phyloP scores from a whole-genome alignment of 2,329 filamentous ascomycete species.

The Trichoderma sp. region DNA sequence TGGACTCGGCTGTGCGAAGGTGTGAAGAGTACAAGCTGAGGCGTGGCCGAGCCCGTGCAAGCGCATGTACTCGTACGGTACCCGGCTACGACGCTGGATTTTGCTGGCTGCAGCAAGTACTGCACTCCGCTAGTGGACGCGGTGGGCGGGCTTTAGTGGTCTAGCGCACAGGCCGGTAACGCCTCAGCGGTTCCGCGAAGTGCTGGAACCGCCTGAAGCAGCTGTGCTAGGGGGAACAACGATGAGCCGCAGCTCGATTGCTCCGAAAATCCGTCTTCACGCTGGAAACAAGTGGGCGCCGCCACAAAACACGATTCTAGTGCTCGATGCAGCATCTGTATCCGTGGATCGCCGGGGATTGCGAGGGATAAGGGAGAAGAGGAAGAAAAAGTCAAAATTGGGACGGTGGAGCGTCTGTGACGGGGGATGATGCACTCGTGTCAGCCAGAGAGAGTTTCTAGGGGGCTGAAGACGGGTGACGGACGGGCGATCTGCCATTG shows the following conservation, averaged over 20 bases:
- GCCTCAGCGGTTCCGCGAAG: conserved; percentile 13
- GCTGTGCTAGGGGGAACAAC: not conserved
- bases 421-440: conserved; percentile 6
- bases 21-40: not conserved
- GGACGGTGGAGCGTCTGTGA: not conserved
- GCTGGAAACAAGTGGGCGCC: not conserved
- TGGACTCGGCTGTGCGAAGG: not conserved
- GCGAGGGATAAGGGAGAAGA: not conserved
- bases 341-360: conserved; percentile 9
- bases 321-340: not conserved
- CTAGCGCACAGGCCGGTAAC: conserved; percentile 6
- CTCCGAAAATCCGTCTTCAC: not conserved
- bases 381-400: not conserved
- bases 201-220: not conserved
- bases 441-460: not conserved
- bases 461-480: not conserved
- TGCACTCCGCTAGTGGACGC: not conserved
- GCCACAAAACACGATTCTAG: not conserved
- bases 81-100: not conserved
- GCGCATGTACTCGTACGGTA: not conserved
- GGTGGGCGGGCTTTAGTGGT: conserved; percentile 17
- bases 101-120: not conserved
- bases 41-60: not conserved
- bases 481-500: not conserved
- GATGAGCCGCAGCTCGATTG: not conserved